Percentiles rank a stretch among this genome's conserved stretches.
Evolutionary conservation across 805 yeast genomes (phyloP).

Genomic region (Schwanniomyces yamadae): DNA sequence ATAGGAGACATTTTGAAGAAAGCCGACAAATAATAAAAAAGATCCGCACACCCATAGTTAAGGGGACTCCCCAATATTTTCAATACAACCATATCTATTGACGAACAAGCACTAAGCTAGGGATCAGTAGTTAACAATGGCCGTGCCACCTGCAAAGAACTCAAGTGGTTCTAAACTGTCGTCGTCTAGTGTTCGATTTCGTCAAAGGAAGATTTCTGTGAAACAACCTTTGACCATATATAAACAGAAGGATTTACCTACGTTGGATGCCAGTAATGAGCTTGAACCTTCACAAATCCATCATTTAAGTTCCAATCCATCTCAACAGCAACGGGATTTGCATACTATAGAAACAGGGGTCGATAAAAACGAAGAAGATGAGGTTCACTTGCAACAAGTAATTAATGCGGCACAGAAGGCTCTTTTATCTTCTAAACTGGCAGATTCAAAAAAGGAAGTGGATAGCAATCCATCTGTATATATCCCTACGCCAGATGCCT

Average conservation of each 20-base stretch:
- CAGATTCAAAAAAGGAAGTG: conserved; percentile 36
- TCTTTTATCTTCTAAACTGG: conserved; percentile 38
- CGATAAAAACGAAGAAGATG: conserved; percentile 96
- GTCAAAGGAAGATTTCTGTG: conserved; percentile 92
- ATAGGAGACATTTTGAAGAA: conserved; percentile 4
- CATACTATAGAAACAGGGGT: conserved; percentile 96
- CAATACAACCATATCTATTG: too few relatives aligned
- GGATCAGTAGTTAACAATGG: conserved; percentile 32
- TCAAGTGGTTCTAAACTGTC: conserved; percentile 21
- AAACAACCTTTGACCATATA: conserved; percentile 81
- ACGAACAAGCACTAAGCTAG: too few relatives aligned
- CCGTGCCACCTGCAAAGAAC: conserved; percentile 39
- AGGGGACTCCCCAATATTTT: conserved; percentile 4
- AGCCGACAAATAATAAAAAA: conserved; percentile 17
- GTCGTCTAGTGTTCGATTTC: conserved; percentile 68
- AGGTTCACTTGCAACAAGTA: conserved; percentile 90
- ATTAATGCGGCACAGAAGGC: conserved; percentile 76
- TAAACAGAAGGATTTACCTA: conserved; percentile 77
- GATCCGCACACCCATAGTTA: conserved; percentile 27
- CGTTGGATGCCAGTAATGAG: conserved; percentile 51
- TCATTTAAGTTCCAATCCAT: conserved; percentile 44
- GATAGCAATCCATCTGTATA: conserved; percentile 48
- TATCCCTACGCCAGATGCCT: conserved; percentile 97
- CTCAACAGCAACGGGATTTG: conserved; percentile 78
- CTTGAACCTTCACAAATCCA: conserved; percentile 43